Evolutionary conservation across 2,329 filamentous ascomycete genomes (phyloP), one percentile per base, ranked within the genome.

Genomic region (Diaporthe ilicicola): DNA sequence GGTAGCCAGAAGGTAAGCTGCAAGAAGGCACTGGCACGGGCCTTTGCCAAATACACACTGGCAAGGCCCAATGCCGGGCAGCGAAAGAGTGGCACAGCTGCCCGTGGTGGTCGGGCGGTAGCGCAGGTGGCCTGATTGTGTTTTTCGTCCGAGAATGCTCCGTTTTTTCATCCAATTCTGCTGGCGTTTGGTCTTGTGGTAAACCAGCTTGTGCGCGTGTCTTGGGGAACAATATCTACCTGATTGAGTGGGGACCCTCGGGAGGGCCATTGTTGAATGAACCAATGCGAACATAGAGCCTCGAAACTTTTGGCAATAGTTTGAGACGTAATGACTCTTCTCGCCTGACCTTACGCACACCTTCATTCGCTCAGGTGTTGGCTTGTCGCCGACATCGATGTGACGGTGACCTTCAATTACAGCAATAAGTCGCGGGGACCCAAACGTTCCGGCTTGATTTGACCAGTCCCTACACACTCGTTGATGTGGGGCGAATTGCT

Each of bases 1-100:
- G 94, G 93, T 73, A 97, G 93, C 77, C 96, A 99, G 81, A 99
- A 99, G 85, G 90, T 98, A 77, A 97, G 94, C 84, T 96, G 94
- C 84, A 99, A 98, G 88, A 98, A 97, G 86, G 94, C 96, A 19
- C 88, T 99, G 54, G 93, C 94, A 0, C 88, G 96, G 72, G 94
- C 96, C 5, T 99, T 99, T 84, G 94, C 96, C 77, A 99, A 99
- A 85, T 99, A 98, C 79, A 93, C 92, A 1, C 81, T 91, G 64
- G 85, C 84, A 9, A 81, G 87, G 73, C 86, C 87, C 32, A 67
- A 64, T 53, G 72, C 66, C 0, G 84, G 84, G 8, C 77, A 79
- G 69, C 70, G 70, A 24, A 73, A 72, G 44, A 59, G 72, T 37
- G 78, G 77, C 5, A 24, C 53, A 10, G 73, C 72, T 32, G 75